Conservation (phyloP, 179 eudicot species). For the Patellifolia procumbens region DNA sequence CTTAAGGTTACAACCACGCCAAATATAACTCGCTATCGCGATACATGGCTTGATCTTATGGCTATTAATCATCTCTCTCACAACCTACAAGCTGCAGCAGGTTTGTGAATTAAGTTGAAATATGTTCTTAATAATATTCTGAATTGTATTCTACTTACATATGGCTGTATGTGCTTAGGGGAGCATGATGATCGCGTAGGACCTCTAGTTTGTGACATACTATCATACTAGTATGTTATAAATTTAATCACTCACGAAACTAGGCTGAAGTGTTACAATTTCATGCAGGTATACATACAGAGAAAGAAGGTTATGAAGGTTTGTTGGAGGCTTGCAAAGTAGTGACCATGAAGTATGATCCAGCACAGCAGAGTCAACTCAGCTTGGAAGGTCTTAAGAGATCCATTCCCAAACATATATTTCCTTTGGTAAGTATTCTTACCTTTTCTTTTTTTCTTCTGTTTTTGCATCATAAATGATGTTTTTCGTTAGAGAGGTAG, state of each 20-base stretch:
- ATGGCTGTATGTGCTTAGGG: background rate
- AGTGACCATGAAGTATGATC: constrained; percentile 36
- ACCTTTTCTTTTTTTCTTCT: background rate
- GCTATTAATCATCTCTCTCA: constrained; percentile 72
- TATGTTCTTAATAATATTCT: background rate
- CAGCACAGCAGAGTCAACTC: constrained; percentile 50
- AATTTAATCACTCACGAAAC: background rate
- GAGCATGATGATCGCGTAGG: background rate
- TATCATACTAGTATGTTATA: too few species aligned
- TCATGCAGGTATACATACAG: constrained; percentile 45
- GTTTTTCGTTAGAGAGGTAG: background rate
- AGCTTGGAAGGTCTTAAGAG: constrained; percentile 42
- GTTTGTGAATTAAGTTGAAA: constrained; percentile 26
- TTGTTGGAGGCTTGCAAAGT: constrained; percentile 56
- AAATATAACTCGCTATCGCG: constrained; percentile 39
- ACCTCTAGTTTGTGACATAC: too few species aligned
- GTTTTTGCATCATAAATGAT: background rate
- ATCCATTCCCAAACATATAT: constrained; percentile 53
- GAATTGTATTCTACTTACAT: background rate
- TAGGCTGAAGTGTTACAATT: background rate
- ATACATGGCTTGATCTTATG: constrained; percentile 60
- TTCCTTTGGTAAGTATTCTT: constrained; percentile 49
- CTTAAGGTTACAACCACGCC: background rate
- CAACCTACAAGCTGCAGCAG: constrained; percentile 59
- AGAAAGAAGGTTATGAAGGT: constrained; percentile 62